Base-by-base conservation (phyloP, 1,284 basidiomycete species). In the Meripilus lineatus region DNA sequence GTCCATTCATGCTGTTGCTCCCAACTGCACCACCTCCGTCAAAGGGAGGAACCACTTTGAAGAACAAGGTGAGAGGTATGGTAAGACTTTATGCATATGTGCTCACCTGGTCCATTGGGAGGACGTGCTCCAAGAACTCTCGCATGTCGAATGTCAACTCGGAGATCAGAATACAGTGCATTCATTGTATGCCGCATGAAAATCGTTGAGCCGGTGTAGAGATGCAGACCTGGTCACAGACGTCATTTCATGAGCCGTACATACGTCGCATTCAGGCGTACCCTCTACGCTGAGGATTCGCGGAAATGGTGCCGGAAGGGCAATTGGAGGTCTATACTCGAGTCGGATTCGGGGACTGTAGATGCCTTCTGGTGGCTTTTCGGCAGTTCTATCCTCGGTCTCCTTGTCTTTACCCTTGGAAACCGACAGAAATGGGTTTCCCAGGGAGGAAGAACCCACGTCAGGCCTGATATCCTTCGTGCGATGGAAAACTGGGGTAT, bases 181-280 rank as follows among this genome's bases (percentile, higher is more conserved):
- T 79, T 83, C 54, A 89, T 72, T 4, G 84, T 82, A 50, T 84
- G 84, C 18, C 82, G 72, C 20, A 89, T 63, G 50, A 89, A 77
- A 2, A 74, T 72, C 2, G 84, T 78, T 0, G 84, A 86, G 1
- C 82, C 74, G 48, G 81, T 68, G 59, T 89, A 89, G 32, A 89
- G 56, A 6, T 81, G 75, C 4, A 85, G 59, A 23, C 86, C 84
- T 87, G 47, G 23, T 21, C 5, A 36, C 4, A 11, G 20, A 42
- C 4, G 18, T 32, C 18, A 18, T 13, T 4, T 32, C n/a, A 32
- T 15, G 26, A 18, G 13, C 30, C 28, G n/a, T 30, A 10, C 28
- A 10, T 30, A 10, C 13, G 32, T n/a, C 20, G 4, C 5, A 6
- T 17, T 14, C 25, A 23, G n/a, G 54, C 68, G 30, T 52, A 81